Conservation (phyloP, 108 stramenopile genomes). For the Parietichytrium sp. region DNA sequence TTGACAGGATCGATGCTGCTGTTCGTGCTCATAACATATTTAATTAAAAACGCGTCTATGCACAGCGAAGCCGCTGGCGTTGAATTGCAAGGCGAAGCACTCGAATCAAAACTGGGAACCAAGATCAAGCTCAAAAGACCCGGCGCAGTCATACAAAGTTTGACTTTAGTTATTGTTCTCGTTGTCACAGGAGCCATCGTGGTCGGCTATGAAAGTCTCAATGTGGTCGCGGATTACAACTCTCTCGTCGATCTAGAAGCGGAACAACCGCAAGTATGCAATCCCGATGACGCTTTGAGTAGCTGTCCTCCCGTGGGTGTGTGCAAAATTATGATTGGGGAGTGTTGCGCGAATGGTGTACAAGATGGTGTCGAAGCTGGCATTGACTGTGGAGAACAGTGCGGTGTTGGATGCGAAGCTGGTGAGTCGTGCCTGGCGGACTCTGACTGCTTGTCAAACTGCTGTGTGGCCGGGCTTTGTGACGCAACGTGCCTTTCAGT, state of each 20-base stretch:
- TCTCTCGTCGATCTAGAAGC: background rate
- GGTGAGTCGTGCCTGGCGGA: background rate
- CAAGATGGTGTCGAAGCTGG: background rate
- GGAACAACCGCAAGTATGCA: background rate
- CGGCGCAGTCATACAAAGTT: background rate
- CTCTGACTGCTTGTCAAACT: background rate
- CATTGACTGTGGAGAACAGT: background rate
- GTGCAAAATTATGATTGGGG: background rate
- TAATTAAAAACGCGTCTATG: background rate
- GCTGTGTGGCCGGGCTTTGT: too few relatives aligned
- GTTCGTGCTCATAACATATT: background rate
- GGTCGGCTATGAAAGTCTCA: background rate
- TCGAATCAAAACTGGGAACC: background rate
- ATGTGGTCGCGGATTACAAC: background rate
- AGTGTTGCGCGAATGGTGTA: background rate
- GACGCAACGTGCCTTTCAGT: background rate
- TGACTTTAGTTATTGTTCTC: background rate
- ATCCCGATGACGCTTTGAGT: background rate
- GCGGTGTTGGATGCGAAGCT: background rate
- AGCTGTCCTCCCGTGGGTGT: background rate
- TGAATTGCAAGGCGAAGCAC: background rate
- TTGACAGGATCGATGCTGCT: background rate
- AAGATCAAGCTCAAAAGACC: too few relatives aligned
- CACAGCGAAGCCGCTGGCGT: background rate
- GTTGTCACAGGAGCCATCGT: background rate